phyloP scores from a whole-genome alignment of 2,329 filamentous ascomycete genomes.

The Metarhizium rileyi region DNA sequence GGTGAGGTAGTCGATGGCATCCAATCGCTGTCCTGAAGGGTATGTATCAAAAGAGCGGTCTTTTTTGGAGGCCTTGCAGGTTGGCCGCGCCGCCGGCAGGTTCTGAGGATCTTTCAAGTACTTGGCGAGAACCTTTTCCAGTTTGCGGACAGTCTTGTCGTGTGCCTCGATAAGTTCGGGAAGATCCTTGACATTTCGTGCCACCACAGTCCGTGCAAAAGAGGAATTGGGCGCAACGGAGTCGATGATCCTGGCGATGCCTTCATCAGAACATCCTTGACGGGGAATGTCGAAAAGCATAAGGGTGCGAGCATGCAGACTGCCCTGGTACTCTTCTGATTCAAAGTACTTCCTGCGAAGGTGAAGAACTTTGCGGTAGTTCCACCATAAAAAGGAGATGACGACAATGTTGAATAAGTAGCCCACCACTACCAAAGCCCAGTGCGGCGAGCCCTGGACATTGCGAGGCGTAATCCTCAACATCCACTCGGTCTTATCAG shows the following conservation, averaged over 20 bases:
- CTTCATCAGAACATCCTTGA: slow-evolving; percentile 71
- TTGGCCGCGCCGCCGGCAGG: slow-evolving; percentile 66
- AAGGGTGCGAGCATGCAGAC: slow-evolving; percentile 65
- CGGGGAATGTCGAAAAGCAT: slow-evolving; percentile 79
- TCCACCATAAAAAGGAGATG: slow-evolving; percentile 77
- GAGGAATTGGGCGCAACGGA: slow-evolving; percentile 68
- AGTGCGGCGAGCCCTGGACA: slow-evolving; percentile 42
- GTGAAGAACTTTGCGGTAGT: slow-evolving; percentile 64
- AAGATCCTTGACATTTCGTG: slow-evolving; percentile 84
- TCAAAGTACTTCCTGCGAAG: slow-evolving; percentile 75
- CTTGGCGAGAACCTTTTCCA: slow-evolving; percentile 77
- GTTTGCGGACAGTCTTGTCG: slow-evolving; percentile 65
- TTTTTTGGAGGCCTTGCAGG: slow-evolving; percentile 70
- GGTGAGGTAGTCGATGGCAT: slow-evolving; percentile 90
- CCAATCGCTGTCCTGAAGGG: slow-evolving; percentile 64
- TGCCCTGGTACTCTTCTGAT: slow-evolving; percentile 78
- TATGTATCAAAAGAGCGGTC: slow-evolving; percentile 59
- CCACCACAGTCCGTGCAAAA: slow-evolving; percentile 71
- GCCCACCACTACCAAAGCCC: slow-evolving; percentile 49
- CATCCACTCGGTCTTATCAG: slow-evolving; percentile 33
- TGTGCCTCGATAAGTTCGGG: slow-evolving; percentile 80
- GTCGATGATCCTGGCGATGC: slow-evolving; percentile 75
- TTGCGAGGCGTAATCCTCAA: slow-evolving; percentile 50
- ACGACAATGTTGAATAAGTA: slow-evolving; percentile 67
- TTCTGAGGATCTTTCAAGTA: slow-evolving; percentile 82